phyloP scores from a whole-genome alignment of 805 yeast genomes.

The Hanseniaspora taiwanica region DNA sequence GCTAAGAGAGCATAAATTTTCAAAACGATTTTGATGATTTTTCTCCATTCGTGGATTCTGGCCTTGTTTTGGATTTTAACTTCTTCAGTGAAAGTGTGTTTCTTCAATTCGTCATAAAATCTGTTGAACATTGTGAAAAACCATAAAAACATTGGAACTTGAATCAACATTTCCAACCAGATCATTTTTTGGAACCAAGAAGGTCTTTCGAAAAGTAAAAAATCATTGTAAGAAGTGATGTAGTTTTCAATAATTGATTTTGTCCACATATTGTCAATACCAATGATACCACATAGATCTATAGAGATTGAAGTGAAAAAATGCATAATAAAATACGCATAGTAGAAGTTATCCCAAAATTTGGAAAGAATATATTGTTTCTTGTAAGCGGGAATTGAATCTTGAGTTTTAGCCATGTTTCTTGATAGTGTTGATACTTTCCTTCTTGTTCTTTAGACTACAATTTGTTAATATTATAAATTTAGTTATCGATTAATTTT shows the following conservation, averaged over 20 bases:
- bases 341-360: constrained; percentile 31
- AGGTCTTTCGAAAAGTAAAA: constrained; percentile 45
- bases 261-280: constrained; percentile 37
- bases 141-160: constrained; percentile 62
- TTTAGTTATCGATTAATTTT: too few relatives aligned
- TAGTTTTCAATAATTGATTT: constrained; percentile 42
- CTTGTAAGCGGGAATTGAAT: not conserved
- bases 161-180: constrained; percentile 56
- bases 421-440: too few relatives aligned
- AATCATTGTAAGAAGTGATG: constrained; percentile 53
- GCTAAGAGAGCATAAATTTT: constrained; percentile 75
- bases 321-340: constrained; percentile 46
- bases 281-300: constrained; percentile 63
- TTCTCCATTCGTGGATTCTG: constrained; percentile 2
- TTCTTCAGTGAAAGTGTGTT: constrained; percentile 5
- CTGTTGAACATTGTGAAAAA: constrained; percentile 11
- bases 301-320: constrained; percentile 62
- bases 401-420: too few relatives aligned
- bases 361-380: not conserved
- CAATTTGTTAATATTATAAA: too few relatives aligned
- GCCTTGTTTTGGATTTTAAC: constrained; percentile 5
- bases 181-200: constrained; percentile 67
- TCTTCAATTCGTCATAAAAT: constrained; percentile 3
- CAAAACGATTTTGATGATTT: constrained; percentile 22
- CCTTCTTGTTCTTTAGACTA: too few relatives aligned